Conservation (phyloP, 768 basidiomycete species). For the Tylopilus subfusipes region DNA sequence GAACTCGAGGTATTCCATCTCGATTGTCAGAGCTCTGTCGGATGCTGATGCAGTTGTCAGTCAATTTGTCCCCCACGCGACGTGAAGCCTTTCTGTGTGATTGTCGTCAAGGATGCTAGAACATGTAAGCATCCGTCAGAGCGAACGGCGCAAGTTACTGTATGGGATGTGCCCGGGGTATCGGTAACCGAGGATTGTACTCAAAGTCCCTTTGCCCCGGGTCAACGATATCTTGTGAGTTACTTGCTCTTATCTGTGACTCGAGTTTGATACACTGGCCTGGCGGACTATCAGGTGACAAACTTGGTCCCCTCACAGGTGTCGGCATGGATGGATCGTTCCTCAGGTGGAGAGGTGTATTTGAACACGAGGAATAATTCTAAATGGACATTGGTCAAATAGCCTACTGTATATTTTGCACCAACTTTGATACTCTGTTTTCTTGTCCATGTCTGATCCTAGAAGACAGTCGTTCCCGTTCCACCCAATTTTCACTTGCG, state of each 20-base stretch:
- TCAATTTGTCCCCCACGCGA: conserved; percentile 66
- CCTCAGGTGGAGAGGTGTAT: conserved; percentile 63
- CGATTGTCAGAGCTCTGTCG: not conserved
- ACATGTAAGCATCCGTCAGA: conserved; percentile 48
- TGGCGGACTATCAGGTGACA: conserved; percentile 37
- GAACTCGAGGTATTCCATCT: conserved; percentile 63
- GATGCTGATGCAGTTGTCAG: conserved; percentile 32
- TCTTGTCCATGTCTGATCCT: not conserved
- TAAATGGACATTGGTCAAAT: conserved; percentile 47
- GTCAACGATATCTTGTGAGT: conserved; percentile 67
- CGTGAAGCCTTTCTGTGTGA: conserved; percentile 71
- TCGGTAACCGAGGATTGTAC: conserved; percentile 48
- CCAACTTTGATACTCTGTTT: not conserved
- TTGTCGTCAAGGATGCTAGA: conserved; percentile 62
- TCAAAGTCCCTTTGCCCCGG: conserved; percentile 51
- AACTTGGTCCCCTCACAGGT: conserved; percentile 68
- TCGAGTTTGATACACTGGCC: not conserved
- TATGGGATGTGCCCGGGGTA: conserved; percentile 72
- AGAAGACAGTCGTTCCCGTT: too few relatives aligned
- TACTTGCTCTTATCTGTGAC: not conserved
- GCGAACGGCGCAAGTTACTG: conserved; percentile 71
- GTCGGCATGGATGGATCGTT: conserved; percentile 67
- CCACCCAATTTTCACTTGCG: not conserved
- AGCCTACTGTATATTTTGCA: not conserved
- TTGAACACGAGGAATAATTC: conserved; percentile 65